Conservation (phyloP, 805 yeast genomes). For the Kuraishia molischiana region DNA sequence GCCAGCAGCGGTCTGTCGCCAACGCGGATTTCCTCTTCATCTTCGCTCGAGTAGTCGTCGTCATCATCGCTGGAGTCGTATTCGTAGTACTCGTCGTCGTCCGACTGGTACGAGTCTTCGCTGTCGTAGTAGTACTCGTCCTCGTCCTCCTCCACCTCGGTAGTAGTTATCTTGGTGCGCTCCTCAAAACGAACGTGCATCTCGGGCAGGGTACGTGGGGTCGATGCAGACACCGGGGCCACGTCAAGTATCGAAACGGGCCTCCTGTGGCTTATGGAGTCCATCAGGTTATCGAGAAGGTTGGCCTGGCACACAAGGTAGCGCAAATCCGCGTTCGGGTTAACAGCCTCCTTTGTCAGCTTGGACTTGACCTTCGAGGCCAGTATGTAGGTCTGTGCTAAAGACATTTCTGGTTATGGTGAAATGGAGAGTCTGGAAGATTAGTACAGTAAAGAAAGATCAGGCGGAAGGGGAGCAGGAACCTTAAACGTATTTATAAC, state of each 20-base stretch:
- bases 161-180: conserved; percentile 20
- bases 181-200: conserved; percentile 3
- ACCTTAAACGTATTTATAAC: too few relatives aligned
- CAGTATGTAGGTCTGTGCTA: conserved; percentile 44
- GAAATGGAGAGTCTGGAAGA: too few relatives aligned
- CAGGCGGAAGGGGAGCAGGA: too few relatives aligned
- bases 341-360: conserved; percentile 51
- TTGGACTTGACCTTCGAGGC: conserved; percentile 59
- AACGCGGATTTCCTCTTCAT: background rate
- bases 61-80: background rate
- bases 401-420: too few relatives aligned
- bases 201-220: conserved; percentile 9
- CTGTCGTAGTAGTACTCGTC: conserved; percentile 14
- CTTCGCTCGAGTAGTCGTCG: background rate
- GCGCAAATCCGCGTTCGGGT: conserved; percentile 46
- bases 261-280: conserved; percentile 24
- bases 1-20: background rate
- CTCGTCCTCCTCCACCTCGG: conserved; percentile 18
- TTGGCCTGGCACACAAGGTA: conserved; percentile 62
- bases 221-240: conserved; percentile 10
- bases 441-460: too few relatives aligned
- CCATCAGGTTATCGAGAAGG: conserved; percentile 57
- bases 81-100: conserved; percentile 11
- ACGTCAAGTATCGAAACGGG: conserved; percentile 12
- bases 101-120: conserved; percentile 18